phyloP scores from a whole-genome alignment of 768 basidiomycete species.

The Kwoniella heveanensis region DNA sequence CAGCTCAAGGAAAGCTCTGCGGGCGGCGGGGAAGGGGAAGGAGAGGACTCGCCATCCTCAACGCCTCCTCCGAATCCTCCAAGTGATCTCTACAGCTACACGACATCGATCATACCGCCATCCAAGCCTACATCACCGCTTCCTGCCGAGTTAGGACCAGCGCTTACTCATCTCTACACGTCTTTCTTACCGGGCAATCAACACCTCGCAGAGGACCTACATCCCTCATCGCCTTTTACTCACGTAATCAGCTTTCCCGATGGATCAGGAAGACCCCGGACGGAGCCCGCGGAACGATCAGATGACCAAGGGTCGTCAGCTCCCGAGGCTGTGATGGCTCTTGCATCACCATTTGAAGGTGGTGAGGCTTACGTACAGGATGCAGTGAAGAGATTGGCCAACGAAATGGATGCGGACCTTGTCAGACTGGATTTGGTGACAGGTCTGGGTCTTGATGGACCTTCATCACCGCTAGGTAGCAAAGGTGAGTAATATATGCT shows the following conservation, averaged over 20 bases:
- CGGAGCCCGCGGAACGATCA: slow-evolving; percentile 1
- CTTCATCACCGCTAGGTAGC: slow-evolving; percentile 64
- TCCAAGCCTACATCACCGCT: slow-evolving; percentile 13
- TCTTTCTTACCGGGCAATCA: slow-evolving; percentile 37
- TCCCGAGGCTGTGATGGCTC: slow-evolving; percentile 27
- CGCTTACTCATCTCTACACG: slow-evolving; percentile 32
- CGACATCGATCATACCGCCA: slow-evolving; percentile 12
- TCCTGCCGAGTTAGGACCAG: slow-evolving; percentile 17
- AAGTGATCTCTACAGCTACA: slow-evolving; percentile 3
- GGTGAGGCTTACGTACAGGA: slow-evolving; percentile 79
- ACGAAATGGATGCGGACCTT: slow-evolving; percentile 74
- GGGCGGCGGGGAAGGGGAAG: background rate
- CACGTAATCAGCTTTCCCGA: slow-evolving; percentile 24
- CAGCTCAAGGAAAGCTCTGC: background rate
- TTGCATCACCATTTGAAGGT: slow-evolving; percentile 72
- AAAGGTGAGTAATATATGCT: slow-evolving; percentile 12
- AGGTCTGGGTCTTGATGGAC: slow-evolving; percentile 83
- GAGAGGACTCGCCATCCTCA: slow-evolving; percentile 1
- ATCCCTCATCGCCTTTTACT: slow-evolving; percentile 4
- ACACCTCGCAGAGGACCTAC: slow-evolving; percentile 11
- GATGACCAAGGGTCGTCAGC: background rate
- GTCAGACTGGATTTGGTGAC: slow-evolving; percentile 79
- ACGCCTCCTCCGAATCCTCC: background rate
- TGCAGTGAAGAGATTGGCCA: slow-evolving; percentile 76
- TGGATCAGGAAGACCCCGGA: slow-evolving; percentile 15